A percentile compares a stretch with the other conserved stretches of the same genome.
These are phyloP conservation scores for Calcarisporium arbuscula DNA, from an alignment of 2,329 filamentous ascomycete genomes.

Conservation along the genomic window DNA sequence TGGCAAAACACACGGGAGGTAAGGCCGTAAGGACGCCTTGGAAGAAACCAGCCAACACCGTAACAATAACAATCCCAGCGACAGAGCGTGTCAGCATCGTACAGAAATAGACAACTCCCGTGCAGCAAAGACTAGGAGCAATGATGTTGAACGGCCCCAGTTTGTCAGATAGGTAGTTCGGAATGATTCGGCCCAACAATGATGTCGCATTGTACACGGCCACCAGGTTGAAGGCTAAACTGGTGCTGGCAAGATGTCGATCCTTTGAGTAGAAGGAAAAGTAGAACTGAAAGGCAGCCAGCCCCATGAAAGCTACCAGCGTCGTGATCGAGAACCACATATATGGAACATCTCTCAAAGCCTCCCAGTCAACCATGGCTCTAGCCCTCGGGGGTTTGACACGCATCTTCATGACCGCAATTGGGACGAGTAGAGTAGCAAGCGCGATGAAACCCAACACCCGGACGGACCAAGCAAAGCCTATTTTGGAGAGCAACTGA, in stretches of 20 bases:
- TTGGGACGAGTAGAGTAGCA: slow-evolving; percentile 27
- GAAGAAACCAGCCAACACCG: slow-evolving; percentile 34
- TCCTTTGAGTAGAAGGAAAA: slow-evolving; percentile 29
- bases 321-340: slow-evolving; percentile 16
- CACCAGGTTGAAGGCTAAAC: slow-evolving; percentile 35
- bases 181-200: slow-evolving; percentile 38
- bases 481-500: slow-evolving; percentile 14
- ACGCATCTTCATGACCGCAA: slow-evolving; percentile 31
- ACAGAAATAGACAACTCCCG: slow-evolving; percentile 26
- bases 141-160: slow-evolving; percentile 30
- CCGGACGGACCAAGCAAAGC: slow-evolving; percentile 23
- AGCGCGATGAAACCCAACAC: slow-evolving; percentile 22
- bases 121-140: slow-evolving; percentile 18
- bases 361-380: slow-evolving; percentile 16
- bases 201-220: slow-evolving; percentile 42
- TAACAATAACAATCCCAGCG: slow-evolving; percentile 25
- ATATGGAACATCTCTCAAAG: slow-evolving; percentile 8
- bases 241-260: slow-evolving; percentile 26
- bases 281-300: no score
- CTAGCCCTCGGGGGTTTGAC: slow-evolving; percentile 19
- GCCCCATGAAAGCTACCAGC: slow-evolving; percentile 33
- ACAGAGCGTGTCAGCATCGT: slow-evolving; percentile 26
- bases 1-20: slow-evolving; percentile 30
- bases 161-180: slow-evolving; percentile 27
- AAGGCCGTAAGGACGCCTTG: slow-evolving; percentile 35